Base-by-base conservation (phyloP, 1,284 basidiomycete genomes). In the Anthracocystis setariae region DNA sequence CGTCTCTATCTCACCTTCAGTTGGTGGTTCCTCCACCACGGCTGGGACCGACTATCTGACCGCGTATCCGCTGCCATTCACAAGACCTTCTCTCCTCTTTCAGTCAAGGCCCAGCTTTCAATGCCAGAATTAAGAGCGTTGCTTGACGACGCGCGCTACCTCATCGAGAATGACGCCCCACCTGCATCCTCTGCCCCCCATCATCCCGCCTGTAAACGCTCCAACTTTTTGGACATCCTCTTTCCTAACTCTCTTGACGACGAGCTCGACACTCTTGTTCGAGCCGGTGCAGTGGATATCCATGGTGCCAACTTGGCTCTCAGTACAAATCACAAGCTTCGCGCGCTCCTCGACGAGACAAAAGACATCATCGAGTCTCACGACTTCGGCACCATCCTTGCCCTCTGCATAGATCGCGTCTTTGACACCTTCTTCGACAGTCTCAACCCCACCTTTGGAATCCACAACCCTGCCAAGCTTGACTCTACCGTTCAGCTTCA, bases 21-120 rank as follows among this genome's bases (percentile, higher is more conserved):
- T 49, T 95, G 92, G 91, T 94, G 92, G 92, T 86, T 94, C 46
- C 80, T 95, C 54, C 90, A 95, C 76, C 89, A 91, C 3, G 93
- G 93, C 0, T 94, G 93, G 92, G 90, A 90, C 74, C 88, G 90
- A 54, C 86, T 94, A 0, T 88, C 88, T 1, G 88, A 90, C 68
- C 85, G 90, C 21, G 90, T 93, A 1, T 84, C 89, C 67, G 84
- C 86, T 42, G 90, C 88, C 0, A 91, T 93, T 0, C 90, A 92
- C 77, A 90, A 90, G 52, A 90, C 90, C 0, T 90, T 94, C 32
- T 46, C 62, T 10, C 65, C 89, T 0, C 88, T 94, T 3, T 91
- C 90, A 0, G 84, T 94, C 35, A 94, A 94, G 82, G 86, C 88
- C 0, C 89, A 89, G 68, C 84, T 94, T 17, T 86, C 88, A 1